Percentiles rank a stretch among this genome's conserved stretches.
phyloP scores from a whole-genome alignment of 768 basidiomycete genomes.

The Collybia mongolica region DNA sequence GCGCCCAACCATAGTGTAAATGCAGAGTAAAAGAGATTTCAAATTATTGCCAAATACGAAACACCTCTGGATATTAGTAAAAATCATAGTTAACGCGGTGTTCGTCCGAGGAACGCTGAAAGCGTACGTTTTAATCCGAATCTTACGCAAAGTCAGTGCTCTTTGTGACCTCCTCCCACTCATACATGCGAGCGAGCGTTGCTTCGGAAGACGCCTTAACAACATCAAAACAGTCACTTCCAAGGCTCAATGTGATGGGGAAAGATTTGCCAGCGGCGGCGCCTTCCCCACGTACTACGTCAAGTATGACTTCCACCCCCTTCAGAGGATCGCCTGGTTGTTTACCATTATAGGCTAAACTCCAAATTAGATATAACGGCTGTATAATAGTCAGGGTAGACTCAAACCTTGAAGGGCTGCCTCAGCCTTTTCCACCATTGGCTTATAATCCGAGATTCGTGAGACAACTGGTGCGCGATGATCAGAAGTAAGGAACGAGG shows the following conservation, averaged over 20 bases:
- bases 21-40: too few species aligned
- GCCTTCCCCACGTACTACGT: slow-evolving; percentile 37
- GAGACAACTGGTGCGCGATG: slow-evolving; percentile 23
- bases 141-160: too few species aligned
- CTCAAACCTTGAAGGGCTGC: slow-evolving; percentile 18
- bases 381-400: neutral
- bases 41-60: too few species aligned
- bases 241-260: slow-evolving; percentile 32
- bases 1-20: too few species aligned
- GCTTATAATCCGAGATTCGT: slow-evolving; percentile 29
- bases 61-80: too few species aligned
- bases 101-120: too few species aligned
- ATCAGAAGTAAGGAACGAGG: slow-evolving; percentile 23
- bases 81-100: too few species aligned
- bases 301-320: slow-evolving; percentile 14
- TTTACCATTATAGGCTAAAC: slow-evolving; percentile 11
- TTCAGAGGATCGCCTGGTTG: slow-evolving; percentile 22
- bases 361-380: neutral
- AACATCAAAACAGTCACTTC: slow-evolving; percentile 11
- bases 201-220: slow-evolving; percentile 7
- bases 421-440: slow-evolving; percentile 18
- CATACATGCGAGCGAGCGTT: slow-evolving; percentile 13
- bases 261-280: slow-evolving; percentile 32
- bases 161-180: slow-evolving; percentile 19
- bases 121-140: too few species aligned